Percentiles rank a stretch among this genome's conserved stretches.
phyloP scores from a whole-genome alignment of 768 basidiomycete genomes.

The Mycena belliarum region DNA sequence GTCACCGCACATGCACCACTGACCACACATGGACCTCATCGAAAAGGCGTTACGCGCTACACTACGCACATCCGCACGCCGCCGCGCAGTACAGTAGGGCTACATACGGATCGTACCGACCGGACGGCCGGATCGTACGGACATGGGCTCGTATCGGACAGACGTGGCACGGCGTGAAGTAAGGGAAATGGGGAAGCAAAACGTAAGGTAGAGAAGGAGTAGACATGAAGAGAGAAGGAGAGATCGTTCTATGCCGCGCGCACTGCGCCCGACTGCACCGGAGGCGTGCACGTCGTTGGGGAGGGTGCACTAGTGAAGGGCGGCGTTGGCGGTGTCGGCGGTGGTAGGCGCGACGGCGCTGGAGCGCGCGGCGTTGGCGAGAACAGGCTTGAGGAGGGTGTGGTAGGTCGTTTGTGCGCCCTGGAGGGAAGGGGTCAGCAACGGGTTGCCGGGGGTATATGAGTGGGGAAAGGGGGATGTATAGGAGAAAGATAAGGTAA shows the following conservation, averaged over 20 bases:
- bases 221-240: neutral
- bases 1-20: too few species aligned
- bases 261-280: too few species aligned
- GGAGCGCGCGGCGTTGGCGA: constrained; percentile 57
- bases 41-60: constrained; percentile 11
- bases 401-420: constrained; percentile 86
- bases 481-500: too few species aligned
- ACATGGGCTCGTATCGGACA: too few species aligned
- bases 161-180: constrained; percentile 2
- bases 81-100: neutral
- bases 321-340: constrained; percentile 56
- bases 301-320: constrained; percentile 35
- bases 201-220: neutral
- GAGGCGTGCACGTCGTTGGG: too few species aligned
- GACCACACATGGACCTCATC: neutral
- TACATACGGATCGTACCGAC: too few species aligned
- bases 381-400: constrained; percentile 75
- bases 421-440: constrained; percentile 35
- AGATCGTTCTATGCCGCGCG: constrained; percentile 22
- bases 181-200: neutral
- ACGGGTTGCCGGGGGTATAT: neutral
- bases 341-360: constrained; percentile 48
- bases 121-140: too few species aligned
- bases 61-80: neutral
- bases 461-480: too few species aligned